Percentiles rank a stretch among this genome's conserved stretches.
Evolutionary conservation across 192 early-diverging fungal species (phyloP).

Genomic region (Radiomyces spectabilis): DNA sequence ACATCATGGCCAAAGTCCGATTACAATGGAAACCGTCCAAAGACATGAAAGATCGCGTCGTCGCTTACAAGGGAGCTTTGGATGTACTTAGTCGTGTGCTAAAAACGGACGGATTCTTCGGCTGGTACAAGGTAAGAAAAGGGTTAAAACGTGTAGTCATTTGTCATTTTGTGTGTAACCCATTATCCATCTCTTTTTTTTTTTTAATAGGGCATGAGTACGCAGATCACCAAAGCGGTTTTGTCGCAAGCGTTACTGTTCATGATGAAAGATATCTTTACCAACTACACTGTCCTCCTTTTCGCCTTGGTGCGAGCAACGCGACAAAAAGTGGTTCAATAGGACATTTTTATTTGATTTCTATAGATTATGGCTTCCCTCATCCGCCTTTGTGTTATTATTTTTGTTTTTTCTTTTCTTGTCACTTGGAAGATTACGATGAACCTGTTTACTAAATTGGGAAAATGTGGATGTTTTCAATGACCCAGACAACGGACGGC

Average conservation of each 20-base stretch:
- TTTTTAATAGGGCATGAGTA: conserved; percentile 76
- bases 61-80: conserved; percentile 69
- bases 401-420: too few relatives aligned
- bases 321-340: conserved; percentile 7
- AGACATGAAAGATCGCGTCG: conserved; percentile 39
- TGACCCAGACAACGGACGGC: too few relatives aligned
- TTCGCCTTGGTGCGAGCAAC: conserved; percentile 39
- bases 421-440: too few relatives aligned
- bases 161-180: not conserved
- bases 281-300: conserved; percentile 57
- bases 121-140: conserved; percentile 84
- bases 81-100: conserved; percentile 83
- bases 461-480: too few relatives aligned
- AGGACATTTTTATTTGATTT: not conserved
- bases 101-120: conserved; percentile 70
- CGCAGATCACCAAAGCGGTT: conserved; percentile 99
- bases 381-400: too few relatives aligned
- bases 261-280: conserved; percentile 91
- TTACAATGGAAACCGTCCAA: conserved; percentile 87
- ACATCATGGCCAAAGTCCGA: conserved; percentile 98
- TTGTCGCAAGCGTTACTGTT: conserved; percentile 96
- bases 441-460: too few relatives aligned
- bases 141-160: conserved; percentile 1
- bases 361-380: too few relatives aligned
- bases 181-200: conserved; percentile 3